Evolutionary conservation across 495 filamentous ascomycete species (phyloP).

Genomic region (Cercophora newfieldiana): DNA sequence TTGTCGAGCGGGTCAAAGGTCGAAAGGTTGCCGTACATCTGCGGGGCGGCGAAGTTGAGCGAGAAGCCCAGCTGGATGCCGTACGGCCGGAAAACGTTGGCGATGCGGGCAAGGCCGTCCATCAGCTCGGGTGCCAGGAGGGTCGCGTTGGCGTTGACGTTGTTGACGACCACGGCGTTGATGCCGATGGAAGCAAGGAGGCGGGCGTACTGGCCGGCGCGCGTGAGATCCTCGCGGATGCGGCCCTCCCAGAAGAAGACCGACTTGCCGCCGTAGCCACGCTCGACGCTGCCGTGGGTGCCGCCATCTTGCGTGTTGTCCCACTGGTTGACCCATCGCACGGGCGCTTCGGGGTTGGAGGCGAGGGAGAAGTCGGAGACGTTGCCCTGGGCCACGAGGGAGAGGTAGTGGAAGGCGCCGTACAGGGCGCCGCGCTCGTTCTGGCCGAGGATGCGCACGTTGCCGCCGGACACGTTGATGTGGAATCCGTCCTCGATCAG

Average conservation of each 20-base stretch:
- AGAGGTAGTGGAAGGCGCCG: slow-evolving; percentile 68
- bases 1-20: slow-evolving; percentile 67
- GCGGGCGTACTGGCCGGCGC: slow-evolving; percentile 63
- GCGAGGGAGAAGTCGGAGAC: slow-evolving; percentile 54
- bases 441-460: slow-evolving; percentile 62
- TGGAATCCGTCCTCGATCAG: slow-evolving; percentile 66
- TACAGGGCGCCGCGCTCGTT: slow-evolving; percentile 70
- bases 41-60: slow-evolving; percentile 67
- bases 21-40: slow-evolving; percentile 52
- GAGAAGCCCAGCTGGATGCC: slow-evolving; percentile 67
- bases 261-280: slow-evolving; percentile 67
- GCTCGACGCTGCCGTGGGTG: slow-evolving; percentile 58
- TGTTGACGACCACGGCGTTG: slow-evolving; percentile 69
- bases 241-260: slow-evolving; percentile 64
- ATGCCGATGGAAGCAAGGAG: slow-evolving; percentile 66
- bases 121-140: slow-evolving; percentile 58
- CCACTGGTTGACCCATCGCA: slow-evolving; percentile 75
- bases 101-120: slow-evolving; percentile 60
- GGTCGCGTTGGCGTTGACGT: slow-evolving; percentile 67
- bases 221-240: slow-evolving; percentile 58
- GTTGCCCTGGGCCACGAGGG: slow-evolving; percentile 61
- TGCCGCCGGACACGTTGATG: slow-evolving; percentile 47
- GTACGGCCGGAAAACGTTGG: slow-evolving; percentile 65
- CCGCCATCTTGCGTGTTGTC: slow-evolving; percentile 59
- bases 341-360: slow-evolving; percentile 59